Evolutionary conservation across 352 stramenopile species (phyloP).

Genomic region (Globisporangium ultimum): DNA sequence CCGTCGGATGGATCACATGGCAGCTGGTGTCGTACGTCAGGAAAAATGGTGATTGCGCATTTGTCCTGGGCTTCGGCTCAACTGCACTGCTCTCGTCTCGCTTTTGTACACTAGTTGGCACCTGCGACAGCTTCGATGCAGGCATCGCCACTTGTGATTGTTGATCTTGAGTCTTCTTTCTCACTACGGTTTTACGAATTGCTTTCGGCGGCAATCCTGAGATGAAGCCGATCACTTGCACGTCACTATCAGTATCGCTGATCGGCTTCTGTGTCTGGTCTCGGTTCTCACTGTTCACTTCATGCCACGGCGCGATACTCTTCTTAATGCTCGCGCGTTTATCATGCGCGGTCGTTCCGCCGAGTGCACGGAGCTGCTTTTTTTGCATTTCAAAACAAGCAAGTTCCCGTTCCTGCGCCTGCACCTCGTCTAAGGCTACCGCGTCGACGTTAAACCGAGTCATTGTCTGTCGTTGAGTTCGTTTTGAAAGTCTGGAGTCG

Average conservation of each 20-base stretch:
- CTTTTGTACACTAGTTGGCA: not conserved
- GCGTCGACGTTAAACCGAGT: conserved; percentile 15
- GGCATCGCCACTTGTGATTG: too few species aligned
- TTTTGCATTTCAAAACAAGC: conserved; percentile 27
- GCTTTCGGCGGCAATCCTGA: not conserved
- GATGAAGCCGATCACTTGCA: not conserved
- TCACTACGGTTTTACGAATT: not conserved
- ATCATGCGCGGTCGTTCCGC: not conserved
- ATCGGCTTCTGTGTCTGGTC: too few species aligned
- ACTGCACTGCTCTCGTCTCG: not conserved
- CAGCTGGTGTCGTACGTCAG: not conserved
- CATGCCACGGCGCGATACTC: not conserved
- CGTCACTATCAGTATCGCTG: conserved; percentile 1
- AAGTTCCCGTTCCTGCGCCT: conserved; percentile 39
- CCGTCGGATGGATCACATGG: conserved; percentile 6
- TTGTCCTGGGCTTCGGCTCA: too few species aligned
- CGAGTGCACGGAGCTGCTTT: conserved; percentile 12
- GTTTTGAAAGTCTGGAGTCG: not conserved
- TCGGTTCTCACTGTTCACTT: conserved; percentile 2
- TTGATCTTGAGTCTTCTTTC: too few species aligned
- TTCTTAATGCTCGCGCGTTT: not conserved
- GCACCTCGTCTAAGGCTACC: conserved; percentile 27
- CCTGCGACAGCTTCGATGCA: too few species aligned
- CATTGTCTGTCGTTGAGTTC: not conserved
- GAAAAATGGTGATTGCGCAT: not conserved